Evolutionary conservation across 2,329 filamentous ascomycete species (phyloP).

Genomic region (Penicillium sp.): DNA sequence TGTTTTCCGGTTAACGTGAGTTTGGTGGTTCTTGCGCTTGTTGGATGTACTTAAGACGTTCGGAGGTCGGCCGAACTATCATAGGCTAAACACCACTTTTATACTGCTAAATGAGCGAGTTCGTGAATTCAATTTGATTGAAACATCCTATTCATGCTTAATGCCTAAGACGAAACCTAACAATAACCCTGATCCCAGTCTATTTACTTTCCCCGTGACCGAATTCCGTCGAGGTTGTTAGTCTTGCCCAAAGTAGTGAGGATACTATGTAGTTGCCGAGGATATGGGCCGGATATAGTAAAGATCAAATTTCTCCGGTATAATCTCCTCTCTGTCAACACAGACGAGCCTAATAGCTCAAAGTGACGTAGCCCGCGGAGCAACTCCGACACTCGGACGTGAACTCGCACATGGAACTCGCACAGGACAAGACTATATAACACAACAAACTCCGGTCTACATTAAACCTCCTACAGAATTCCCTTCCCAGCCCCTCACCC

Average conservation of each 20-base stretch:
- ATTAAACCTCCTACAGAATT: background rate
- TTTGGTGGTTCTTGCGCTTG: background rate
- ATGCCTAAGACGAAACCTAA: background rate
- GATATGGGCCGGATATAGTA: background rate
- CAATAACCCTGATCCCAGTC: background rate
- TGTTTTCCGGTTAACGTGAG: background rate
- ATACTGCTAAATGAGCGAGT: background rate
- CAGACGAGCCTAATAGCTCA: background rate
- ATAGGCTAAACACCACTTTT: background rate
- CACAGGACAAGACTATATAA: constrained; percentile 2
- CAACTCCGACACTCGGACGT: constrained; percentile 7
- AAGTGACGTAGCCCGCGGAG: constrained; percentile 4
- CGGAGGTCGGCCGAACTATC: background rate
- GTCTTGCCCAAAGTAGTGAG: background rate
- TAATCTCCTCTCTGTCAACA: background rate
- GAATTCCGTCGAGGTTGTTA: background rate
- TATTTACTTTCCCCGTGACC: background rate
- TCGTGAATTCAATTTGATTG: background rate
- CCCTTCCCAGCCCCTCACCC: background rate
- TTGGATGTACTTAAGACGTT: background rate
- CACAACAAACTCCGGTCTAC: background rate
- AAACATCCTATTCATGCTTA: background rate
- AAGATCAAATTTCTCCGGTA: background rate
- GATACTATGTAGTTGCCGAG: background rate
- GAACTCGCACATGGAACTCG: background rate